A percentile compares a stretch with the other conserved stretches of the same genome.
phyloP scores from a whole-genome alignment of 2,329 filamentous ascomycete species.

The Cladosporium halotolerans region DNA sequence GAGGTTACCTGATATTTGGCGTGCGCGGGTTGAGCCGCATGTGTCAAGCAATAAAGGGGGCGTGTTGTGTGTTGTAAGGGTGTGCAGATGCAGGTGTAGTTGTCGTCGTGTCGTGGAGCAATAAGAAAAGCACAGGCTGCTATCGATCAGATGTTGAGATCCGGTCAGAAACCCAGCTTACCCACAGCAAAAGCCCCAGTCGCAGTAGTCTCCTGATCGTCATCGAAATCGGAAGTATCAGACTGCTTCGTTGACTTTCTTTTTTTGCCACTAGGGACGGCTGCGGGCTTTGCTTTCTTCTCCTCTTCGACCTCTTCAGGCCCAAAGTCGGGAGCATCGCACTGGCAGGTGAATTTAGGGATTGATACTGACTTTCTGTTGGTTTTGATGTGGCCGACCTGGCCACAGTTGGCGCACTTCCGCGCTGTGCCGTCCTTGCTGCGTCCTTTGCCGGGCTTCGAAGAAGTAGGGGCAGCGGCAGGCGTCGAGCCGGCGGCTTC shows the following conservation, averaged over 20 bases:
- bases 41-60: too few relatives aligned
- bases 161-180: slow-evolving; percentile 7
- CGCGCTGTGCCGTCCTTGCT: slow-evolving; percentile 64
- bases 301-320: slow-evolving; percentile 1
- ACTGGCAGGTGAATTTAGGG: slow-evolving; percentile 19
- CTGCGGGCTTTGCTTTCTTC: not conserved
- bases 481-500: not conserved
- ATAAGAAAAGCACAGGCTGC: too few relatives aligned
- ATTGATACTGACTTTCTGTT: slow-evolving; percentile 78
- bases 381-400: slow-evolving; percentile 96
- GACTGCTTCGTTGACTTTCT: not conserved
- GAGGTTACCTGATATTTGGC: too few relatives aligned
- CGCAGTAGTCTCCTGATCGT: not conserved
- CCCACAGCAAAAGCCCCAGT: slow-evolving; percentile 1
- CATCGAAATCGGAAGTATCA: not conserved
- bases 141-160: slow-evolving; percentile 6
- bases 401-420: slow-evolving; percentile 96
- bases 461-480: slow-evolving; percentile 26
- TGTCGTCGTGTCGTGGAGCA: too few relatives aligned
- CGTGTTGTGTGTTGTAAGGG: too few relatives aligned
- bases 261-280: not conserved
- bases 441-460: slow-evolving; percentile 31
- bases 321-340: slow-evolving; percentile 5
- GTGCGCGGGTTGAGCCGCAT: too few relatives aligned
- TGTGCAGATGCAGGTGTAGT: too few relatives aligned